Evolutionary conservation across 2,329 filamentous ascomycete genomes (phyloP), one percentile per base, ranked within the genome.

Genomic region (Trichoderma atroviride): DNA sequence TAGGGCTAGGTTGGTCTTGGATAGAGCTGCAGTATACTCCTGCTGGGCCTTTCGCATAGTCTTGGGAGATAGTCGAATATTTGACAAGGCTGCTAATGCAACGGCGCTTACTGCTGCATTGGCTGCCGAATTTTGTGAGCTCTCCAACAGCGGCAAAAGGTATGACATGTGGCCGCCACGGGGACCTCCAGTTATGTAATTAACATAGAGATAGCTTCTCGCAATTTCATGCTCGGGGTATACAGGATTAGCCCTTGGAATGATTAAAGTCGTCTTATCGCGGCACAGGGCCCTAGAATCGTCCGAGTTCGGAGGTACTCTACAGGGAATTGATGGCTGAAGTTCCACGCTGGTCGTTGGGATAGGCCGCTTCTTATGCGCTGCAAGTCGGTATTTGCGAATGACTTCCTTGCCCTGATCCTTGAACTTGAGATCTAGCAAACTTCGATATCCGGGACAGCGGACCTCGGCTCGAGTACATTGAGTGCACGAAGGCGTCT

Each of bases 201-300:
- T 60, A 43, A 24, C 57, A 43, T 60, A 60, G 22, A 60, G 57
- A 60, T 29, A 43, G 24, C 57, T 60, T 37, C 57, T 43, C 29
- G 57, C 57, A 40, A 60, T 60, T 19, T 60, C 57, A 29, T 60
- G 35, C 35, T 40, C 22, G 6, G 57, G 16, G 3, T 40, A 60
- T 9, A 7, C 14, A 3, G 22, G 19, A 13, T 24, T 50, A 24
- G 47, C 11, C n/a, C n/a, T 50, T 50, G 47, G 9, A 13, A 24
- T 13, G 1, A 9, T 24, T 13, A 24, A 24, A 22, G 10, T n/a
- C 11, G n/a, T 13, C n/a, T 50, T 24, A 9, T 50, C 11, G 7
- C 2, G n/a, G 22, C 47, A 13, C 10, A 13, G 5, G 0, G 22
- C 9, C 13, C 47, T 10, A 50, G 10, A 24, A 5, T 24, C n/a